These are phyloP conservation scores for Mycena indigotica DNA, from an alignment of 768 basidiomycete species.

Conservation along the genomic window DNA sequence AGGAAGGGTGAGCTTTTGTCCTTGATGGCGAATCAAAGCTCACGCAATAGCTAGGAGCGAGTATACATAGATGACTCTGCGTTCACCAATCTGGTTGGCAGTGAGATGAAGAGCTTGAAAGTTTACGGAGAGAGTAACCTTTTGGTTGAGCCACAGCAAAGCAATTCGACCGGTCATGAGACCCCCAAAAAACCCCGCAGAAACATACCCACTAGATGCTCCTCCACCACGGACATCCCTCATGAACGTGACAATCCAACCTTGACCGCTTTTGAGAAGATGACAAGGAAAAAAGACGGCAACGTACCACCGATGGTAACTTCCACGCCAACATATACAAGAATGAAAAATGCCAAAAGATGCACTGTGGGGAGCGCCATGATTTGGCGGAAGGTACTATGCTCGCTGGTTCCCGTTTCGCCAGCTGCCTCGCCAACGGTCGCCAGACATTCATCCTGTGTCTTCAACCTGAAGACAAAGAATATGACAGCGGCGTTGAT, in stretches of 20 bases:
- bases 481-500: constrained; percentile 55
- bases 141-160: constrained; percentile 58
- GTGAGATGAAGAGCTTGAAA: no score
- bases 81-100: constrained; percentile 60
- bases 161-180: constrained; percentile 57
- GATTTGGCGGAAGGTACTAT: constrained; percentile 52
- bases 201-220: constrained; percentile 55
- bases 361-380: constrained; percentile 56
- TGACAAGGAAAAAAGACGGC: neutral
- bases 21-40: constrained; percentile 12
- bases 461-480: constrained; percentile 66
- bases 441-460: constrained; percentile 63
- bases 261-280: constrained; percentile 30
- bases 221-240: constrained; percentile 48
- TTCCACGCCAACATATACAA: constrained; percentile 72
- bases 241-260: constrained; percentile 72
- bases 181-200: constrained; percentile 60
- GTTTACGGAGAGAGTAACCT: constrained; percentile 35
- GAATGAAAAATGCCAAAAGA: constrained; percentile 60
- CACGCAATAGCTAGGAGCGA: constrained; percentile 52
- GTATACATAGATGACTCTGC: constrained; percentile 55
- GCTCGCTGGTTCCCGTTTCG: constrained; percentile 39
- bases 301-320: constrained; percentile 53
- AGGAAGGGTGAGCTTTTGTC: neutral
- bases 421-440: constrained; percentile 52